Evolutionary conservation across 1,139 yeast genomes (phyloP).

Genomic region (Geotrichum restrictum): DNA sequence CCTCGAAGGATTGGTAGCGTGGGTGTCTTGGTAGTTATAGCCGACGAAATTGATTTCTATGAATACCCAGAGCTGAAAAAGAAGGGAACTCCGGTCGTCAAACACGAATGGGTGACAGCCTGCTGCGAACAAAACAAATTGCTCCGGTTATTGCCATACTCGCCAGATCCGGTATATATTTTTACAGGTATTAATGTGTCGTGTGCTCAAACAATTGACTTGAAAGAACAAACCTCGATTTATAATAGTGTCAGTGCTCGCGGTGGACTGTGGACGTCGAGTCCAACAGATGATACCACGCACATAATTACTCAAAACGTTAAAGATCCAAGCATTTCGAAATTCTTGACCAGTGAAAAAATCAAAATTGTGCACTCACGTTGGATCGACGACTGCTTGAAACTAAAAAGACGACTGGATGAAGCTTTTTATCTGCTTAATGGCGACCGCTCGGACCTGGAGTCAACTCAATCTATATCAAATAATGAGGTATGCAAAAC

Average conservation of each 20-base stretch:
- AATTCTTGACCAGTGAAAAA: constrained; percentile 36
- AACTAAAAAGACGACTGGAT: constrained; percentile 48
- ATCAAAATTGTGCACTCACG: constrained; percentile 65
- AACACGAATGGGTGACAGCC: constrained; percentile 59
- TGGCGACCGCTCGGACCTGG: not conserved
- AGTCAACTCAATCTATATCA: too few species aligned
- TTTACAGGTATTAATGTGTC: constrained; percentile 61
- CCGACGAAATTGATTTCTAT: constrained; percentile 52
- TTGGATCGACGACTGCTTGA: constrained; percentile 67
- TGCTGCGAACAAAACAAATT: constrained; percentile 46
- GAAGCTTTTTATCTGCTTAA: constrained; percentile 44
- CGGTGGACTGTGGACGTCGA: constrained; percentile 69
- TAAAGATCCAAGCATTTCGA: constrained; percentile 48
- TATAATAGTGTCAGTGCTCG: constrained; percentile 64
- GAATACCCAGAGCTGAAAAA: constrained; percentile 51
- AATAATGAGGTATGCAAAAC: constrained; percentile 2
- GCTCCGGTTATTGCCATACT: constrained; percentile 47
- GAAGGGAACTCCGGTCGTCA: constrained; percentile 65
- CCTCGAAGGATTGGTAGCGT: too few species aligned
- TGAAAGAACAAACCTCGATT: constrained; percentile 60
- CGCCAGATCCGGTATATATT: constrained; percentile 67
- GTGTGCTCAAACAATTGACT: constrained; percentile 51
- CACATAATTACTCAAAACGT: constrained; percentile 64
- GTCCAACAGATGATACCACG: constrained; percentile 67
- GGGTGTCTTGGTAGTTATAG: too few species aligned